A percentile compares a stretch with the other conserved stretches of the same genome.
Evolutionary conservation across 352 stramenopile species (phyloP).

Genomic region (Lagenidium giganteum): DNA sequence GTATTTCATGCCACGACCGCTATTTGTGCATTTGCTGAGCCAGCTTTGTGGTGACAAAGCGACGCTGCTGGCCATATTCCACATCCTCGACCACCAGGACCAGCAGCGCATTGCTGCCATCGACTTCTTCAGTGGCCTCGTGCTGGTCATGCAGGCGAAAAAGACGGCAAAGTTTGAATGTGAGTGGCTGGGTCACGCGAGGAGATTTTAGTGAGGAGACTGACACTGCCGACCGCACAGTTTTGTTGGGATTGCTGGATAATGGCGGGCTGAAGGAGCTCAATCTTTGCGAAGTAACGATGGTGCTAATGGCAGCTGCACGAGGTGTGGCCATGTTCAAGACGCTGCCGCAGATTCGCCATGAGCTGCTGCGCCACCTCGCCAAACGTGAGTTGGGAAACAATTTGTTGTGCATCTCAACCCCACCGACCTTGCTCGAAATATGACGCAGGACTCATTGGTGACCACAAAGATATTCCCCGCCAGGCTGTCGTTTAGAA

Average conservation of each 20-base stretch:
- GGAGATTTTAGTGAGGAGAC: background rate
- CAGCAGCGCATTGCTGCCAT: slow-evolving; percentile 26
- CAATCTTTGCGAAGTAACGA: slow-evolving; percentile 57
- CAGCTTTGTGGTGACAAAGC: slow-evolving; percentile 30
- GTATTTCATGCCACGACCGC: too few species aligned
- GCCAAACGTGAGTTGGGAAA: slow-evolving; percentile 29
- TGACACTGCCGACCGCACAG: slow-evolving; percentile 13
- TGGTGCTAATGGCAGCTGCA: slow-evolving; percentile 38
- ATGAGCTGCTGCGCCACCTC: slow-evolving; percentile 30
- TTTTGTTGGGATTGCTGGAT: slow-evolving; percentile 55
- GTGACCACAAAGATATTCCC: slow-evolving; percentile 30
- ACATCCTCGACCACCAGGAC: slow-evolving; percentile 23
- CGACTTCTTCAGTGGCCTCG: slow-evolving; percentile 61
- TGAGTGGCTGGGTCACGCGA: slow-evolving; percentile 9
- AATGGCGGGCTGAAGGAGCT: slow-evolving; percentile 52
- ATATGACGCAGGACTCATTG: slow-evolving; percentile 33
- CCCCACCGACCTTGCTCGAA: too few species aligned
- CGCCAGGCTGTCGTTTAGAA: slow-evolving; percentile 39
- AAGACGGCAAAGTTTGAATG: slow-evolving; percentile 65
- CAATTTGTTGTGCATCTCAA: background rate
- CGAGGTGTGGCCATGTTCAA: slow-evolving; percentile 56
- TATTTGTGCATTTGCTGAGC: too few species aligned
- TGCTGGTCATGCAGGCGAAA: slow-evolving; percentile 53
- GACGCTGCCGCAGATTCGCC: slow-evolving; percentile 19
- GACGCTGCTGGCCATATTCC: slow-evolving; percentile 39